These are phyloP conservation scores for Chenopodium quinoa DNA, from an alignment of 148 eudicot species.

Conservation along the genomic window DNA sequence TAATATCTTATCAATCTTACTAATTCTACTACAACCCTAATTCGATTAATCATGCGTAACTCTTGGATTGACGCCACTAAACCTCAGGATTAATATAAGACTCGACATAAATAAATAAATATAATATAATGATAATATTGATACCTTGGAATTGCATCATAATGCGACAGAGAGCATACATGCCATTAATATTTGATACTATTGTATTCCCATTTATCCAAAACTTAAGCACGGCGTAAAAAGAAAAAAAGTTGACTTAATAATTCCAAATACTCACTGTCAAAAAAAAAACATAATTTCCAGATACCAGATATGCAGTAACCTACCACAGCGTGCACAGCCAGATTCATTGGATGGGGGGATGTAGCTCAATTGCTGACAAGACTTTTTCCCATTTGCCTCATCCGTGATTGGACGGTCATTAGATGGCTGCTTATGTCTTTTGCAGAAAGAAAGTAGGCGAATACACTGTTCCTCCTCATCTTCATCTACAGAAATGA, in stretches of 20 bases:
- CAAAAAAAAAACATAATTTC: background rate
- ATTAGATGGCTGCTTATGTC: slow-evolving; percentile 65
- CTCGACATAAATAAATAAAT: too few species aligned
- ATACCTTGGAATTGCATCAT: too few species aligned
- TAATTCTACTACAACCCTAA: too few species aligned
- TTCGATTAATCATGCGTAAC: too few species aligned
- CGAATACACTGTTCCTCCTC: slow-evolving; percentile 93
- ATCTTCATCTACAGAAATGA: slow-evolving; percentile 79
- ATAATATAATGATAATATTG: too few species aligned
- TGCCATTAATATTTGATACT: background rate
- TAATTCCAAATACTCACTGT: background rate
- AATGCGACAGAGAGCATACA: background rate
- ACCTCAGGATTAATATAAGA: too few species aligned
- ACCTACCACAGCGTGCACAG: slow-evolving; percentile 91
- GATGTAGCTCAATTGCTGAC: slow-evolving; percentile 40
- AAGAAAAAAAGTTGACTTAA: background rate
- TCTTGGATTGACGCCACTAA: too few species aligned
- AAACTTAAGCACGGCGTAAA: background rate
- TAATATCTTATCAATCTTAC: too few species aligned
- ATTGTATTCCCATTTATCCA: background rate
- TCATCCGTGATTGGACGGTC: slow-evolving; percentile 45
- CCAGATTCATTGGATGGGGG: slow-evolving; percentile 83
- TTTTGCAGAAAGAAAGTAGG: slow-evolving; percentile 80
- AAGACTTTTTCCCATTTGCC: slow-evolving; percentile 33
- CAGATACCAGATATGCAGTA: slow-evolving; percentile 10